phyloP scores from a whole-genome alignment of 2,329 filamentous ascomycete genomes.

The Sclerotinia minor region DNA sequence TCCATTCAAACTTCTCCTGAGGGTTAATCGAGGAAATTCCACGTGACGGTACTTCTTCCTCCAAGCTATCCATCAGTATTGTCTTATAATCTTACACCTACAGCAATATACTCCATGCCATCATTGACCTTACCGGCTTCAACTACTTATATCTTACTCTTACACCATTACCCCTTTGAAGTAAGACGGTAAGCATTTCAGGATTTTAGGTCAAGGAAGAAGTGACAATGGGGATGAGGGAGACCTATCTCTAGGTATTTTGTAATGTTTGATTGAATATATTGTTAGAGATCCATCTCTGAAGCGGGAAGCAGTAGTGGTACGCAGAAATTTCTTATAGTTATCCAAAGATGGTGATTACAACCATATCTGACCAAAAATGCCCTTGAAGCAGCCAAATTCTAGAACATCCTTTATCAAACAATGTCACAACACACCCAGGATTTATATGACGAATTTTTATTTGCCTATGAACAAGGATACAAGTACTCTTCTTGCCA shows the following conservation, averaged over 20 bases:
- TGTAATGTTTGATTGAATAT: too few species aligned
- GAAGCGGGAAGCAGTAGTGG: too few species aligned
- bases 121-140: background rate
- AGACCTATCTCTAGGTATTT: too few species aligned
- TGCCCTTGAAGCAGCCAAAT: background rate
- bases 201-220: too few species aligned
- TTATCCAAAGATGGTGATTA: background rate
- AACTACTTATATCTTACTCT: too few species aligned
- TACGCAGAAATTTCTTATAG: too few species aligned
- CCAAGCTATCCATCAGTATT: background rate
- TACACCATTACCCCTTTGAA: too few species aligned
- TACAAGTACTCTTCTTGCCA: background rate
- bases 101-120: background rate
- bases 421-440: background rate
- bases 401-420: background rate
- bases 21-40: constrained; percentile 1
- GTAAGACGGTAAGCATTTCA: too few species aligned
- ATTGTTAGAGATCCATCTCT: too few species aligned
- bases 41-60: background rate
- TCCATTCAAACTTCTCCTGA: background rate
- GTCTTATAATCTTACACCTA: background rate
- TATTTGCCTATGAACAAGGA: constrained; percentile 18
- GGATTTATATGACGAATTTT: constrained; percentile 1
- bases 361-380: background rate
- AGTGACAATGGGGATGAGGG: too few species aligned